Conservation (phyloP, 768 basidiomycete genomes). For the Suillus subluteus region DNA sequence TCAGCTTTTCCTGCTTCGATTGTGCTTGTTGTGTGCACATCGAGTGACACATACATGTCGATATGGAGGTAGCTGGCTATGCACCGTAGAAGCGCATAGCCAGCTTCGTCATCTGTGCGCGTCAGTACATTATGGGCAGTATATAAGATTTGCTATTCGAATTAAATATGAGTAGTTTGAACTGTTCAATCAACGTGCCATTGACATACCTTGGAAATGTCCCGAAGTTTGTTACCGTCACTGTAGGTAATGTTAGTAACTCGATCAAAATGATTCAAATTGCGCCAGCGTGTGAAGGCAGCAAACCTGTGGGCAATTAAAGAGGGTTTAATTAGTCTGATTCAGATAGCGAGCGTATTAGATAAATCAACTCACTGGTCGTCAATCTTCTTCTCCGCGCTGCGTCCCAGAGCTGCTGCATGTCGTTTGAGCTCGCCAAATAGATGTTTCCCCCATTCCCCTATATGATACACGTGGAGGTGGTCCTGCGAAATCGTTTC, state of each 20-base stretch:
- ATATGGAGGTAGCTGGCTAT: slow-evolving; percentile 36
- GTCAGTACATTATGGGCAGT: slow-evolving; percentile 29
- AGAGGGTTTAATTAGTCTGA: neutral
- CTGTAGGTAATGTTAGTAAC: slow-evolving; percentile 32
- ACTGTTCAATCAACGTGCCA: too few relatives aligned
- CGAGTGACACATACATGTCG: slow-evolving; percentile 32
- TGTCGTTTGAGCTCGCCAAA: slow-evolving; percentile 19
- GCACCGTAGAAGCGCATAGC: slow-evolving; percentile 31
- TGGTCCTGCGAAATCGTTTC: slow-evolving; percentile 40
- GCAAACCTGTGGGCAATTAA: slow-evolving; percentile 24
- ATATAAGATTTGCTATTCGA: slow-evolving; percentile 32
- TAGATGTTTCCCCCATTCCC: slow-evolving; percentile 36
- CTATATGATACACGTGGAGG: slow-evolving; percentile 39
- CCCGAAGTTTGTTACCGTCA: slow-evolving; percentile 39
- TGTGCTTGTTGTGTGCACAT: slow-evolving; percentile 35
- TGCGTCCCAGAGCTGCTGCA: slow-evolving; percentile 17
- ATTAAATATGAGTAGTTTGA: neutral
- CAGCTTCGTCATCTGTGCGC: slow-evolving; percentile 10
- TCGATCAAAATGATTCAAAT: slow-evolving; percentile 35
- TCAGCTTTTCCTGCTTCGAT: slow-evolving; percentile 23
- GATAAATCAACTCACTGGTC: slow-evolving; percentile 25
- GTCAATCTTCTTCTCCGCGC: slow-evolving; percentile 10
- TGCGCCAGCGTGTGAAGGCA: slow-evolving; percentile 36
- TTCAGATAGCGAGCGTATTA: too few relatives aligned
- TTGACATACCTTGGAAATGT: slow-evolving; percentile 37